Base-by-base conservation (phyloP, 2,329 filamentous ascomycete genomes). In the Parascedosporium putredinis region DNA sequence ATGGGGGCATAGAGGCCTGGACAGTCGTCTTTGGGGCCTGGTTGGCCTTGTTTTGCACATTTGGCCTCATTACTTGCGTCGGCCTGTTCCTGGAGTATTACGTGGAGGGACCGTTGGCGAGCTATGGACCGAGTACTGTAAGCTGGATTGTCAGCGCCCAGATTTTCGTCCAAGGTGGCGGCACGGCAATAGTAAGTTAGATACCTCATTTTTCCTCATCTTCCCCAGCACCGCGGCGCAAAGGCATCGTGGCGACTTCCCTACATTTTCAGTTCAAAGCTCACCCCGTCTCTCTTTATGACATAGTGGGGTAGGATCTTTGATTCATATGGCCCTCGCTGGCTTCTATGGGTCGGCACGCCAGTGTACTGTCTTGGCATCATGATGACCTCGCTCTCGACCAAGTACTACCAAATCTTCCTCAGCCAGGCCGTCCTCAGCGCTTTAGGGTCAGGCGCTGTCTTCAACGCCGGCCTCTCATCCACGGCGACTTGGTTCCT, bases 321-420 rank as follows among this genome's bases (percentile, higher is more conserved):
- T 56, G 84, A 88, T 60, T 76, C 70, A 54, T 78, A 78, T 54
- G 84, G 84, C 1, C 80, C 83, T 0, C 71, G 72, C 34, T 75
- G 69, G 52, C 66, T 86, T 3, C 64, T 84, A 8, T 53, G 74
- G n/a, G 56, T 64, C 47, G 80, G 80, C 24, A 73, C 72, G 4
- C 56, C 81, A 51, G 60, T 75, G 50, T 78, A 82, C 60, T 69
- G 84, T 53, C 75, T 84, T 42, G 76, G 78, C 22, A 62, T 84
- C n/a, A 83, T 84, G 78, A 82, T 84, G 78, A 69, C 74, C 0
- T 78, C 73, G 12, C 64, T 84, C 6, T 64, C 66, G 3, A 61
- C 55, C 2, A 45, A 65, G 43, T 72, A 72, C 60, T 72, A 71
- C 54, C 68, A 72, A 42, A 61, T 72, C 58, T 64, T 72, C 52